Evolutionary conservation across 306 rosid genomes (phyloP), one percentile per base, ranked within the genome.

Genomic region (Pyrus pyrifolia): DNA sequence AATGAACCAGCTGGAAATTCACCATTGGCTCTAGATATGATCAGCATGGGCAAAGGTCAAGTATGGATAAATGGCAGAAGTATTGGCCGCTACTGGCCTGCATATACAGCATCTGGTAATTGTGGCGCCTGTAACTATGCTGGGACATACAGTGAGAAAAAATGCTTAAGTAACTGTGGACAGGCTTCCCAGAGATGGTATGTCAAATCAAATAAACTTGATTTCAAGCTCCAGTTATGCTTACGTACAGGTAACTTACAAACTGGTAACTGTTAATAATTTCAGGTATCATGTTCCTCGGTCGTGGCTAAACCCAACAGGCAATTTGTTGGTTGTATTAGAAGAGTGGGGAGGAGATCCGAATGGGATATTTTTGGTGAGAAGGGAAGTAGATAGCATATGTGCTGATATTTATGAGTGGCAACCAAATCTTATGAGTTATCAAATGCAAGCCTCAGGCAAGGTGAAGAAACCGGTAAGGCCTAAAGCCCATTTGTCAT

Each of bases 111-210:
- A 74, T 72, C 92, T 14, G 99, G 99, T 78, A 80, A 88, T 60
- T 96, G 99, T 80, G 86, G 65, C 27, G 51, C 78, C 81, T 92
- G 99, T 79, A 67, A 87, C 71, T 91, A 96, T 72, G 86, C 96
- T 2, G 99, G 97, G 79, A 96, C 89, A 23, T 92, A 78, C 33
- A 44, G 53, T 65, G 98, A 92, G 86, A 91, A 88, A 79, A 96
- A 96, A 79, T 96, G 98, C 55, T 60, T 23, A 46, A 82, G 86
- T 49, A 89, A 93, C 76, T 92, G 98, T 9, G 99, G 96, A 51
- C 91, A 91, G 85, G 85, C 99, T 75, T 92, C 99, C 72, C 99
- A 96, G 79, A 82, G 96, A 92, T 96, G 99, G 99, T 96, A 75
- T 85, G 92, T 72, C 75, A 81, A 55, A 5, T 74, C 73, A 81